These are phyloP conservation scores for Phytopythium ostracodes DNA, from an alignment of 352 stramenopile genomes.

Conservation along the genomic window DNA sequence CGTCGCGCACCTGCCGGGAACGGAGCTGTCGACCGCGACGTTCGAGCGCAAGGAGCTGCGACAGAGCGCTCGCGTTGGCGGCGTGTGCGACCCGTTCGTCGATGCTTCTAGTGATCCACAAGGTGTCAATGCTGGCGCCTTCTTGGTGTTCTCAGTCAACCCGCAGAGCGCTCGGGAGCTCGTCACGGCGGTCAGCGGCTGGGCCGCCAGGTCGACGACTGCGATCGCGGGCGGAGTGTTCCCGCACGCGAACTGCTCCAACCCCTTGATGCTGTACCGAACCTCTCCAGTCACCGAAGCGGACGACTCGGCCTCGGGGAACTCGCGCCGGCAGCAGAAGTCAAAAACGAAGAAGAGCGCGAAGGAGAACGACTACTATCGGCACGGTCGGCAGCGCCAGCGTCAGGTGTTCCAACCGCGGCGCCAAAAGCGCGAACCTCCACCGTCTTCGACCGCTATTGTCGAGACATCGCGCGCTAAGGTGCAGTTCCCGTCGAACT, in stretches of 20 bases:
- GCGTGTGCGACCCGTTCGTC: slow-evolving; percentile 32
- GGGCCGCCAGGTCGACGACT: slow-evolving; percentile 24
- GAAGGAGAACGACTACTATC: background rate
- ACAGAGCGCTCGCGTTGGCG: slow-evolving; percentile 26
- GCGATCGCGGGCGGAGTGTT: slow-evolving; percentile 41
- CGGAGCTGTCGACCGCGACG: slow-evolving; percentile 30
- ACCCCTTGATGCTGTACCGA: slow-evolving; percentile 28
- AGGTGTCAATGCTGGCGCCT: slow-evolving; percentile 20
- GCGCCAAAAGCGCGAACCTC: too few relatives aligned
- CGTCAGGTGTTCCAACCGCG: background rate
- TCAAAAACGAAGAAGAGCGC: background rate
- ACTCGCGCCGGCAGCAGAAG: background rate
- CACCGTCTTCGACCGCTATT: background rate
- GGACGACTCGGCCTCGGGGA: background rate
- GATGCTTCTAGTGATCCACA: background rate
- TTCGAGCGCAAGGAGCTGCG: slow-evolving; percentile 58
- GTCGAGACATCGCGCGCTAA: slow-evolving; percentile 1
- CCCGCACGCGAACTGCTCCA: slow-evolving; percentile 28
- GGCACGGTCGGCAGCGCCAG: background rate
- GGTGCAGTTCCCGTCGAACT: slow-evolving; percentile 35
- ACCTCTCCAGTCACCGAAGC: background rate
- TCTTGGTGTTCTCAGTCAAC: slow-evolving; percentile 59
- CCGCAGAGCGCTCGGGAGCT: slow-evolving; percentile 41
- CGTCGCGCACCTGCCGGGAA: slow-evolving; percentile 40
- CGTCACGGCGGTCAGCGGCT: slow-evolving; percentile 22